Percentiles rank a stretch among this genome's conserved stretches.
Evolutionary conservation across 805 yeast species (phyloP).

Genomic region (Metschnikowia lunata): DNA sequence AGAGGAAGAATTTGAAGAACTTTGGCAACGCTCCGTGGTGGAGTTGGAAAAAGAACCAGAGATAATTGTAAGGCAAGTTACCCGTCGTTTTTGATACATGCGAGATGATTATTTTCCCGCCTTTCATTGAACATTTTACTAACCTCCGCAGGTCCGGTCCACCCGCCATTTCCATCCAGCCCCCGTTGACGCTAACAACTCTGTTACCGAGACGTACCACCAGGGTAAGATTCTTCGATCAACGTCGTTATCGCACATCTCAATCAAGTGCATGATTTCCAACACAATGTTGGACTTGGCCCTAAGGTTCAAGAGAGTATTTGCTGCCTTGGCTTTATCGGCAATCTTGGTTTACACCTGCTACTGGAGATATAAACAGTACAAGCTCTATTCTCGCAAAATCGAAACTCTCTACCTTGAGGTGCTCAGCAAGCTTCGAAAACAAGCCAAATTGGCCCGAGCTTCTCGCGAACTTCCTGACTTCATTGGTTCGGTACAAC

Average conservation of each 20-base stretch:
- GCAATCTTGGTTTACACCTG: constrained; percentile 15
- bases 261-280: constrained; percentile 52
- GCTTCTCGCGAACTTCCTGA: constrained; percentile 28
- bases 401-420: constrained; percentile 45
- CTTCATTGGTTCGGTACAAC: constrained; percentile 65
- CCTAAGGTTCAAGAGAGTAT: constrained; percentile 20
- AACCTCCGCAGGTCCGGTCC: constrained; percentile 24
- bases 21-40: constrained; percentile 63
- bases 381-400: constrained; percentile 36
- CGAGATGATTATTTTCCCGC: not conserved
- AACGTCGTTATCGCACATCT: constrained; percentile 62
- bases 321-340: constrained; percentile 13
- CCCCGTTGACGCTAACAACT: constrained; percentile 34
- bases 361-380: constrained; percentile 33
- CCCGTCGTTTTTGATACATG: constrained; percentile 5
- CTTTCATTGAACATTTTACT: constrained; percentile 16
- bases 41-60: constrained; percentile 65
- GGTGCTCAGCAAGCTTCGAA: constrained; percentile 48
- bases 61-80: constrained; percentile 75
- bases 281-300: constrained; percentile 44
- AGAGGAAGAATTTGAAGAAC: constrained; percentile 65
- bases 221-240: constrained; percentile 62
- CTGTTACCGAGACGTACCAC: constrained; percentile 35
- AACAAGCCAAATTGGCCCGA: constrained; percentile 36
- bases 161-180: constrained; percentile 18